phyloP scores from a whole-genome alignment of 169 alveolate genomes.

The Eimeria zaria region DNA sequence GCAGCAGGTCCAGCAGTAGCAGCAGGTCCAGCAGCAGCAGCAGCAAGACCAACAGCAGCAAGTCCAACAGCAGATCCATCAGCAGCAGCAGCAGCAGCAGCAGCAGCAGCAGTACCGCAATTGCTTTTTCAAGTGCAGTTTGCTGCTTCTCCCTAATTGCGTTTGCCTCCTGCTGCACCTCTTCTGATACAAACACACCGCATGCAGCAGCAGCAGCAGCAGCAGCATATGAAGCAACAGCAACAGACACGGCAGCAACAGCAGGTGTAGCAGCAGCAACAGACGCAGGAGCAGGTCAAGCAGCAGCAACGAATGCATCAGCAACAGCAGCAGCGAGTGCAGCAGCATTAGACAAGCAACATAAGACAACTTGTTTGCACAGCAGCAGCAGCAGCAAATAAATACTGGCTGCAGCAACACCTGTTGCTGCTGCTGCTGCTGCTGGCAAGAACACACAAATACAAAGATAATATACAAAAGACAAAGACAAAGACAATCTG shows the following conservation, averaged over 20 bases:
- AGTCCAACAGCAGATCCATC: neutral
- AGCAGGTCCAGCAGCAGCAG: neutral
- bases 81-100: neutral
- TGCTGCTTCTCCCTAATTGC: slow-evolving; percentile 41
- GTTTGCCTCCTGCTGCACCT: slow-evolving; percentile 40
- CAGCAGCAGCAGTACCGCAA: neutral
- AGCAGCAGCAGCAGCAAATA: neutral
- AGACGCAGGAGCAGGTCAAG: no score
- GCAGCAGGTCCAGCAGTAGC: neutral
- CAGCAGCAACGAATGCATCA: neutral
- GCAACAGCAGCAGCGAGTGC: neutral
- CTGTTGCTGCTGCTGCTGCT: neutral
- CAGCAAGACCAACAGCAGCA: neutral
- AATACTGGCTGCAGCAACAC: neutral
- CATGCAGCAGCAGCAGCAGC: slow-evolving; percentile 13
- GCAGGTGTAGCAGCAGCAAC: neutral
- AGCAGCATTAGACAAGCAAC: neutral
- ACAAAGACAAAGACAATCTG: neutral
- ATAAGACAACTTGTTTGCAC: neutral
- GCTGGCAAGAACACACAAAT: neutral
- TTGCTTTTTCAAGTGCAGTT: slow-evolving; percentile 7
- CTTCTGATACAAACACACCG: neutral
- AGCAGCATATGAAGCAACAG: neutral
- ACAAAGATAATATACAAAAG: neutral
- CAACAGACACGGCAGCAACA: neutral